Conservation (phyloP, 2,329 filamentous ascomycete genomes). For the Dendryphion nanum region DNA sequence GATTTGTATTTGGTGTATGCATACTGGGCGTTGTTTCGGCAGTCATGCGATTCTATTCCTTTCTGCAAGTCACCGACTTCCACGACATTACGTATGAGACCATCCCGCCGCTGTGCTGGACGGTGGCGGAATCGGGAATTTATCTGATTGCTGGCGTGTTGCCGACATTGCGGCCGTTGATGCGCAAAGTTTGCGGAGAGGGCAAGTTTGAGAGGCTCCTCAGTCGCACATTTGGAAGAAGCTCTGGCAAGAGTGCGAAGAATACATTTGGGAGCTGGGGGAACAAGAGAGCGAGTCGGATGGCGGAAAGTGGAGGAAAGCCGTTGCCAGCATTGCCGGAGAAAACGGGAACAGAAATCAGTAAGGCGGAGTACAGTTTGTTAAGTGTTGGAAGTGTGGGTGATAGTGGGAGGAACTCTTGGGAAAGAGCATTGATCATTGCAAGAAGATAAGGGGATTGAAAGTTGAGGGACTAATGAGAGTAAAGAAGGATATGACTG, state of each 20-base stretch:
- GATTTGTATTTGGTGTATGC: slow-evolving; percentile 12
- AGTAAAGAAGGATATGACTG: too few species aligned
- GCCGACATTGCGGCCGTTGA: slow-evolving; percentile 16
- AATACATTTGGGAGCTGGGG: slow-evolving; percentile 3
- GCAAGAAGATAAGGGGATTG: too few species aligned
- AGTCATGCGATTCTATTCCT: slow-evolving; percentile 16
- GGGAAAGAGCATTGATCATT: too few species aligned
- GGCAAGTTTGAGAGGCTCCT: slow-evolving; percentile 13
- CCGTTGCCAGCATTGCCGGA: neutral
- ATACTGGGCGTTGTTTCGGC: slow-evolving; percentile 15
- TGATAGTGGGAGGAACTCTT: too few species aligned
- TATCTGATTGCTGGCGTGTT: slow-evolving; percentile 20
- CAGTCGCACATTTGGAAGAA: slow-evolving; percentile 7
- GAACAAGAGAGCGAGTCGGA: slow-evolving; percentile 3
- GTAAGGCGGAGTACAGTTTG: too few species aligned
- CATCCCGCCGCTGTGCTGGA: slow-evolving; percentile 18
- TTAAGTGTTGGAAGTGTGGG: too few species aligned
- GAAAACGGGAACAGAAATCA: too few species aligned
- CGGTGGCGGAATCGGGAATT: slow-evolving; percentile 19
- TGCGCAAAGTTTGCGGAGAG: slow-evolving; percentile 11
- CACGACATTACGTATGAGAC: slow-evolving; percentile 17
- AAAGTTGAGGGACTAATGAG: too few species aligned
- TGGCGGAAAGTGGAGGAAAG: neutral
- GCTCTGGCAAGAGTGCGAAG: too few species aligned
- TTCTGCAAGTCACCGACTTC: slow-evolving; percentile 13